Percentiles rank a stretch among this genome's conserved stretches.
phyloP scores from a whole-genome alignment of 2,329 filamentous ascomycete genomes.

The Pyricularia pennisetigena region DNA sequence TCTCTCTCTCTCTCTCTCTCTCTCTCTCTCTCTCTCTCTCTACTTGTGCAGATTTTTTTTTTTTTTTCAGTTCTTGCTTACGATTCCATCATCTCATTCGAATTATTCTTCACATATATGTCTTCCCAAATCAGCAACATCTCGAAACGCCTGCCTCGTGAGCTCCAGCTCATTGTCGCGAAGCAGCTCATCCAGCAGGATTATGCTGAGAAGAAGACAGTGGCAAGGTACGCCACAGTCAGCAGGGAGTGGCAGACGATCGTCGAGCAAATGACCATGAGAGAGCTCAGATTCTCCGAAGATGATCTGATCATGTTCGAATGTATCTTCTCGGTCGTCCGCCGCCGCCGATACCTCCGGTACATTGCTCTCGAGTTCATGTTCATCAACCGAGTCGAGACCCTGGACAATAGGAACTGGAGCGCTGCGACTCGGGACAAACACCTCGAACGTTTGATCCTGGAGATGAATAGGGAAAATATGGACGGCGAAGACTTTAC shows the following conservation, averaged over 20 bases:
- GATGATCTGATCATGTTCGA: neutral
- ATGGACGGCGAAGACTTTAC: neutral
- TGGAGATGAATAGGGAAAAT: neutral
- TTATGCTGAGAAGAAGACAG: neutral
- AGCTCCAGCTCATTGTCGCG: neutral
- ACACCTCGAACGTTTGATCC: neutral
- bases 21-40: neutral
- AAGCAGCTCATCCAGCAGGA: neutral
- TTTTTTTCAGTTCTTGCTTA: neutral
- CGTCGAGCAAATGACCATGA: neutral
- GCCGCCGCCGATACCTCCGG: neutral
- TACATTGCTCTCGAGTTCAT: neutral
- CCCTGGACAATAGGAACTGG: neutral
- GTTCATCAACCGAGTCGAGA: neutral
- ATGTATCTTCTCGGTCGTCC: neutral
- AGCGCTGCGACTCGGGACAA: neutral
- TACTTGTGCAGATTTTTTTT: neutral
- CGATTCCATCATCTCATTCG: neutral
- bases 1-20: too few species aligned
- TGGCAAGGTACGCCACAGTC: neutral
- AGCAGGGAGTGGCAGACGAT: neutral
- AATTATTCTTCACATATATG: neutral
- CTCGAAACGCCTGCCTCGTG: neutral
- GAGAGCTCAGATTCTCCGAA: neutral
- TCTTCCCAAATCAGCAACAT: neutral